Conservation (phyloP, 2,329 filamentous ascomycete genomes). For the Phialemoniopsis sp. region DNA sequence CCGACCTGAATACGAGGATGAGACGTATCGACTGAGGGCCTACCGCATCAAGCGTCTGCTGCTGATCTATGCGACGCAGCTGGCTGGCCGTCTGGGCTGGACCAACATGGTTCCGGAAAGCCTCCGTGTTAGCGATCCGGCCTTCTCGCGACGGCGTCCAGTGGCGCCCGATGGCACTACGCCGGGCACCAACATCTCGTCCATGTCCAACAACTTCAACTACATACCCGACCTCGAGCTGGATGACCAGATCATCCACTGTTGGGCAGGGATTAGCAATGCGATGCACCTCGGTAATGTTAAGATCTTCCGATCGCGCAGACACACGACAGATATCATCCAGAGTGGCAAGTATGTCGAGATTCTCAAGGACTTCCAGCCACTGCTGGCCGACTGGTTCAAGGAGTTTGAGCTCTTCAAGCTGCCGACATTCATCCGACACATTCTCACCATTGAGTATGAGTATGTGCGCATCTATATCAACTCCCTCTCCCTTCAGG, state of each 20-base stretch:
- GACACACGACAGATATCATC: conserved; percentile 85
- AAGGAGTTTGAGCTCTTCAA: conserved; percentile 76
- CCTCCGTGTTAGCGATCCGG: conserved; percentile 53
- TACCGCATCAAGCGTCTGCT: conserved; percentile 81
- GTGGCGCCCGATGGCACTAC: conserved; percentile 50
- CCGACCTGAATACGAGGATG: conserved; percentile 67
- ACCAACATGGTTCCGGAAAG: conserved; percentile 86
- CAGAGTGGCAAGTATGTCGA: conserved; percentile 80
- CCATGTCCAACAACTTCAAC: conserved; percentile 55
- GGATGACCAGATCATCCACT: conserved; percentile 71
- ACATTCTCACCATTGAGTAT: conserved; percentile 90
- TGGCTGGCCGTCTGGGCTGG: conserved; percentile 87
- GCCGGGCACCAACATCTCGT: conserved; percentile 54
- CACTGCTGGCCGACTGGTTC: conserved; percentile 74
- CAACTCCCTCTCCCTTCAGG: conserved; percentile 90
- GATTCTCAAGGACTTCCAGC: conserved; percentile 76
- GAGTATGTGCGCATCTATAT: conserved; percentile 93
- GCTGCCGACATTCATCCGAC: conserved; percentile 59
- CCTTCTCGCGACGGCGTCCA: conserved; percentile 45
- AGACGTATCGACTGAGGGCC: conserved; percentile 71
- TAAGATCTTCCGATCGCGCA: conserved; percentile 79
- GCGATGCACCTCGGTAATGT: conserved; percentile 91
- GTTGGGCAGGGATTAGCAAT: conserved; percentile 90
- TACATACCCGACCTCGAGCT: conserved; percentile 64
- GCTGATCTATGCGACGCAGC: conserved; percentile 86